phyloP scores from a whole-genome alignment of 805 yeast genomes.

The Wickerhamiella siamensis region DNA sequence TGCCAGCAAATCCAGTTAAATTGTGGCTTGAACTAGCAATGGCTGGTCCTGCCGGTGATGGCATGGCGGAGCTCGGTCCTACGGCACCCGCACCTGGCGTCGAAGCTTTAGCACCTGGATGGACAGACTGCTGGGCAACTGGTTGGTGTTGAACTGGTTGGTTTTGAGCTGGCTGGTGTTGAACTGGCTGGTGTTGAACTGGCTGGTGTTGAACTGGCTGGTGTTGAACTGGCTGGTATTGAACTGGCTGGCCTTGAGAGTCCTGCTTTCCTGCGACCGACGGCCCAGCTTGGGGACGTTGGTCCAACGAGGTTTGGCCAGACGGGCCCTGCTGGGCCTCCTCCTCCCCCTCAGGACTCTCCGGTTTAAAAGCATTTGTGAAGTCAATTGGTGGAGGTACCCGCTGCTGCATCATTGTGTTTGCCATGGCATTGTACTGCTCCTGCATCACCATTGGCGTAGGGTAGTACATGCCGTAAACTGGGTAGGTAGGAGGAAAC shows the following conservation, averaged over 20 bases:
- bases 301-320: neutral
- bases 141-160: neutral
- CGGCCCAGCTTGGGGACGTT: neutral
- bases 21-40: neutral
- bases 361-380: neutral
- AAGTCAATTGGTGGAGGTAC: neutral
- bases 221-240: neutral
- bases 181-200: neutral
- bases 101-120: slow-evolving; percentile 1
- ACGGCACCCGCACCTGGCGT: too few relatives aligned
- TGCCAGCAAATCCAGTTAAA: slow-evolving; percentile 6
- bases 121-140: neutral
- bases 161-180: neutral
- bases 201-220: neutral
- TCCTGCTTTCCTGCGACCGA: neutral
- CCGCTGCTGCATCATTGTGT: neutral
- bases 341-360: neutral
- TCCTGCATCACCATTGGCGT: neutral
- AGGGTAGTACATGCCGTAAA: neutral
- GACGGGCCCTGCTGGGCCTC: neutral
- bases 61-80: too few relatives aligned
- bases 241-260: neutral
- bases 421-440: neutral
- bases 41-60: too few relatives aligned
- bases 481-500: neutral